Evolutionary conservation across 2,329 filamentous ascomycete genomes (phyloP).

Genomic region (Arachnomyces sp.): DNA sequence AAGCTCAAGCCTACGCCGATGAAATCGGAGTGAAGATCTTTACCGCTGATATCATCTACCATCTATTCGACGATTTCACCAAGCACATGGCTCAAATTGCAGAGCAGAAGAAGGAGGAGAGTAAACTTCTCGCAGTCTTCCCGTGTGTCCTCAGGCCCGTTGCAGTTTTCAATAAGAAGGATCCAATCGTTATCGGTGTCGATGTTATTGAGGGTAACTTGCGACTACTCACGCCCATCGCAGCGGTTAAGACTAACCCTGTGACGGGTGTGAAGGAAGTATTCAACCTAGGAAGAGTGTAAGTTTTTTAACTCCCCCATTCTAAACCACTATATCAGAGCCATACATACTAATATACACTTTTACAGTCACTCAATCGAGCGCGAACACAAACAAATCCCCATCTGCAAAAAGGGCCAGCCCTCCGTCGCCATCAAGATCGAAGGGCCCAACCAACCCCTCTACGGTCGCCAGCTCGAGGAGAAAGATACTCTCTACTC

Average conservation of each 20-base stretch:
- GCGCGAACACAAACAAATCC: slow-evolving; percentile 92
- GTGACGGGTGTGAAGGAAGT: slow-evolving; percentile 76
- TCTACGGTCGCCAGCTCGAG: slow-evolving; percentile 90
- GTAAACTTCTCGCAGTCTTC: slow-evolving; percentile 92
- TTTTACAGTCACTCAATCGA: slow-evolving; percentile 76
- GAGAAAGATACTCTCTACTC: slow-evolving; percentile 85
- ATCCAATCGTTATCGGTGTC: slow-evolving; percentile 88
- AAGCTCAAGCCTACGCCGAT: slow-evolving; percentile 81
- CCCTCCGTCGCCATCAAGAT: slow-evolving; percentile 98
- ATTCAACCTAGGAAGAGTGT: slow-evolving; percentile 83
- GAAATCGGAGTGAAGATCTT: slow-evolving; percentile 96
- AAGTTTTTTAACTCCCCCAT: slow-evolving; percentile 38
- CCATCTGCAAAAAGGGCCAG: slow-evolving; percentile 86
- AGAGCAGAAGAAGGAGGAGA: slow-evolving; percentile 92
- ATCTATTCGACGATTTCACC: slow-evolving; percentile 93
- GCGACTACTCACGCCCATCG: slow-evolving; percentile 79
- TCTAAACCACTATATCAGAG: slow-evolving; percentile 1
- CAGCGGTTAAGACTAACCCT: slow-evolving; percentile 73
- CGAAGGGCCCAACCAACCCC: slow-evolving; percentile 83
- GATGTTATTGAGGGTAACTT: slow-evolving; percentile 90
- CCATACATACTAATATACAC: slow-evolving; percentile 20
- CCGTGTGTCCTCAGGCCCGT: slow-evolving; percentile 85
- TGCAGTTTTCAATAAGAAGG: slow-evolving; percentile 96
- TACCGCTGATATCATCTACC: slow-evolving; percentile 97
- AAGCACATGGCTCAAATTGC: slow-evolving; percentile 82